Evolutionary conservation across 805 yeast species (phyloP).

Genomic region (Torulaspora delbrueckii): DNA sequence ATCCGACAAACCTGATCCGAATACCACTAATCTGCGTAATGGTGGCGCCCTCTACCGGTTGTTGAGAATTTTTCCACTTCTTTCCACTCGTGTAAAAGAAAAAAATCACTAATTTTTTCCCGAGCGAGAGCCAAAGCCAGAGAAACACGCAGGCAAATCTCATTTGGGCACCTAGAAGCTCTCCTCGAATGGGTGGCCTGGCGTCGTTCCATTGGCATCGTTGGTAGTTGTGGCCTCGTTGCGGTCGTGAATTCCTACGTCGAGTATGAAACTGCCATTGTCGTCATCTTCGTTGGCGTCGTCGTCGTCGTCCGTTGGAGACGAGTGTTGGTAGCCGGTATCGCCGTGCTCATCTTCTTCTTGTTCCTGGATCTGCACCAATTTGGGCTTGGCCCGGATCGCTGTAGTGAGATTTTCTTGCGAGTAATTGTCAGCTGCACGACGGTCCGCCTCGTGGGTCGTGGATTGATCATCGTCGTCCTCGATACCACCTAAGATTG

Average conservation of each 20-base stretch:
- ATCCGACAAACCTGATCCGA: not conserved
- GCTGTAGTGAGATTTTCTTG: conserved; percentile 52
- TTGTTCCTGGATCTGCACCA: conserved; percentile 41
- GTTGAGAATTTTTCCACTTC: conserved; percentile 1
- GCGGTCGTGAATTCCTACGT: conserved; percentile 25
- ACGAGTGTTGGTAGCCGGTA: not conserved
- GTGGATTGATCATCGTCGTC: conserved; percentile 43
- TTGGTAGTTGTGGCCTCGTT: conserved; percentile 2
- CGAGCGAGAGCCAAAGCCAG: not conserved
- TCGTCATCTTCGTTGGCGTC: conserved; percentile 20
- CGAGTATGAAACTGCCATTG: conserved; percentile 29
- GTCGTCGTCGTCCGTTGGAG: conserved; percentile 13
- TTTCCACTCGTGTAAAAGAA: conserved; percentile 1
- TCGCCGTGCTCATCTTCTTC: conserved; percentile 9
- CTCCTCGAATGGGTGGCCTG: conserved; percentile 11
- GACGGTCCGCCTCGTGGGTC: conserved; percentile 3
- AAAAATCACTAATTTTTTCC: not conserved
- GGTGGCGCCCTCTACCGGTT: not conserved
- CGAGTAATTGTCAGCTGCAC: conserved; percentile 6
- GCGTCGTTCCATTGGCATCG: not conserved
- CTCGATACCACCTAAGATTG: conserved; percentile 40
- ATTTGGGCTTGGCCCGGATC: conserved; percentile 65
- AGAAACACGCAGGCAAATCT: not conserved
- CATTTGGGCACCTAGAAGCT: conserved; percentile 1
- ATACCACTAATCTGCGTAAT: not conserved